A percentile compares a stretch with the other conserved stretches of the same genome.
phyloP scores from a whole-genome alignment of 2,329 filamentous ascomycete species.

The Fusarium hainanense region DNA sequence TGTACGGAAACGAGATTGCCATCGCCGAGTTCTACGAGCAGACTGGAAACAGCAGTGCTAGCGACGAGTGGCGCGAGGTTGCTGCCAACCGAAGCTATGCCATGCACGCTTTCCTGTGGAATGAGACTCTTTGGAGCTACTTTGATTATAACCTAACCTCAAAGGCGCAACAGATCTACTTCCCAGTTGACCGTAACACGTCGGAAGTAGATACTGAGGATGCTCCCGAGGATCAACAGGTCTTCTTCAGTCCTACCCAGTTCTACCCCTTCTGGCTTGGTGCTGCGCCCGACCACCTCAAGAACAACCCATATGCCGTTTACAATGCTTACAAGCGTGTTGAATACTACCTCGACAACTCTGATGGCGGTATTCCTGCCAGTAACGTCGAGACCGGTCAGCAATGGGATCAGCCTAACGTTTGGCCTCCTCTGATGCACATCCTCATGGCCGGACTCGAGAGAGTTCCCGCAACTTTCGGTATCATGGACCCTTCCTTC shows the following conservation, averaged over 20 bases:
- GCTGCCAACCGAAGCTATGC: slow-evolving; percentile 67
- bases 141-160: slow-evolving; percentile 77
- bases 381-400: slow-evolving; percentile 71
- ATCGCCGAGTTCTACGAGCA: slow-evolving; percentile 66
- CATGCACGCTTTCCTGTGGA: slow-evolving; percentile 74
- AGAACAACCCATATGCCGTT: slow-evolving; percentile 68
- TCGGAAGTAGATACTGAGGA: slow-evolving; percentile 45
- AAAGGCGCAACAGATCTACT: slow-evolving; percentile 64
- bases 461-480: slow-evolving; percentile 68
- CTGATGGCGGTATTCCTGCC: slow-evolving; percentile 68
- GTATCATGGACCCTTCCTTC: slow-evolving; percentile 64
- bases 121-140: slow-evolving; percentile 69
- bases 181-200: slow-evolving; percentile 60
- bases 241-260: slow-evolving; percentile 68
- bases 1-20: slow-evolving; percentile 72
- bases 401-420: slow-evolving; percentile 78
- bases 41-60: slow-evolving; percentile 62
- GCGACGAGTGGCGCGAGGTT: slow-evolving; percentile 59
- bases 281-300: slow-evolving; percentile 67
- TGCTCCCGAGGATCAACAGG: slow-evolving; percentile 66
- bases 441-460: slow-evolving; percentile 71
- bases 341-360: slow-evolving; percentile 61
- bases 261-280: slow-evolving; percentile 78
- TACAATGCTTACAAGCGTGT: slow-evolving; percentile 66
- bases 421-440: slow-evolving; percentile 76